Evolutionary conservation across 176 grass and related monocot species (phyloP).

Genomic region (Areca catechu): DNA sequence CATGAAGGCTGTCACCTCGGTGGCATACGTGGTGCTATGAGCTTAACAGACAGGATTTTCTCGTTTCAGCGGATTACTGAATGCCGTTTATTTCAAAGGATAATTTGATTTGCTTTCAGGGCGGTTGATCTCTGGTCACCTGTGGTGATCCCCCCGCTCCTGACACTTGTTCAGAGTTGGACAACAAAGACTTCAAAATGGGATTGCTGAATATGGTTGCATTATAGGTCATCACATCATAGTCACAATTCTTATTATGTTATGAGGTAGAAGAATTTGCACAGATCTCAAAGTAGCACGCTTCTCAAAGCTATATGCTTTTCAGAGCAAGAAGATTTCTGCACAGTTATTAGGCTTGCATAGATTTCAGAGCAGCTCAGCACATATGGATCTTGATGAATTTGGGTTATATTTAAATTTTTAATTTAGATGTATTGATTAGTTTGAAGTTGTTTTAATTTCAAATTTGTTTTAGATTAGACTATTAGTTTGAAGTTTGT

Average conservation of each 20-base stretch:
- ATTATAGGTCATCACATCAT: conserved; percentile 56
- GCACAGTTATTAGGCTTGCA: too few species aligned
- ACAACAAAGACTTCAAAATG: conserved; percentile 46
- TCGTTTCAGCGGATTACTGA: conserved; percentile 71
- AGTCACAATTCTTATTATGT: conserved; percentile 63
- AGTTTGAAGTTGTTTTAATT: too few species aligned
- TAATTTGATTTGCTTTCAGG: conserved; percentile 72
- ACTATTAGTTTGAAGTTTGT: too few species aligned
- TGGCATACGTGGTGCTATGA: conserved; percentile 90
- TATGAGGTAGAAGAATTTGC: conserved; percentile 94
- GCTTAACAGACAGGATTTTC: conserved; percentile 76
- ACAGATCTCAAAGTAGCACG: too few species aligned
- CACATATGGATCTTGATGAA: too few species aligned
- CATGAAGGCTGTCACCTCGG: too few species aligned
- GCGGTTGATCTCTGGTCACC: conserved; percentile 83
- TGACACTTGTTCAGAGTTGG: conserved; percentile 89
- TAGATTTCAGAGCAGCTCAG: too few species aligned
- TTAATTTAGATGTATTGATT: too few species aligned
- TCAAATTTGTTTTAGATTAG: too few species aligned
- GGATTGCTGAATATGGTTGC: conserved; percentile 66
- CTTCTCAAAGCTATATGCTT: too few species aligned
- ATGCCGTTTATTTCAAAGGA: conserved; percentile 73
- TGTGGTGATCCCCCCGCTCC: conserved; percentile 73
- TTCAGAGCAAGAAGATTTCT: too few species aligned
- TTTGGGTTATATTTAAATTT: too few species aligned